Conservation (phyloP, 2,329 filamentous ascomycete genomes). For the Alternaria brassicae region DNA sequence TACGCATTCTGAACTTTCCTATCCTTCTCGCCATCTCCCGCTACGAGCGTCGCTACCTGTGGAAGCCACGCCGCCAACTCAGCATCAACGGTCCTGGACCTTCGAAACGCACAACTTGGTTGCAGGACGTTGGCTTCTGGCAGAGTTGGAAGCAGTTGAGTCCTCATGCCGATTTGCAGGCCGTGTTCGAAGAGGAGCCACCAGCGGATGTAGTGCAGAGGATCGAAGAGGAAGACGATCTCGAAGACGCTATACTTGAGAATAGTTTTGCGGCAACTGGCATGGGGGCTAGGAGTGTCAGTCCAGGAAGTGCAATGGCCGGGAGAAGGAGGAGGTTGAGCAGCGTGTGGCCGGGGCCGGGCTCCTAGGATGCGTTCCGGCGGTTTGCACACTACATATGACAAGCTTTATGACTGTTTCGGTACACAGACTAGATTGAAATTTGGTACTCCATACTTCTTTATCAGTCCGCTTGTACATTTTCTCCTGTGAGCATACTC, state of each 20-base stretch:
- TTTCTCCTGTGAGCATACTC: background rate
- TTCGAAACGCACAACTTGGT: conserved; percentile 51
- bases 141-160: conserved; percentile 72
- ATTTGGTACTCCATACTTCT: background rate
- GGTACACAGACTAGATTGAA: background rate
- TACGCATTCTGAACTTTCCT: conserved; percentile 77
- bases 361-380: conserved; percentile 4
- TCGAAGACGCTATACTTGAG: conserved; percentile 54
- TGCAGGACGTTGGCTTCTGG: conserved; percentile 53
- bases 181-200: conserved; percentile 75
- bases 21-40: conserved; percentile 74
- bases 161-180: conserved; percentile 73
- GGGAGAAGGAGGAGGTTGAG: conserved; percentile 44
- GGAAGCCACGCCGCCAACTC: conserved; percentile 58
- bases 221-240: conserved; percentile 59
- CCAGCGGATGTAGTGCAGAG: conserved; percentile 61
- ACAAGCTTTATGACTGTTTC: background rate
- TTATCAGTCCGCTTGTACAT: background rate
- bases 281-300: conserved; percentile 36
- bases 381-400: background rate
- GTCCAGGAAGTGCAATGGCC: conserved; percentile 40
- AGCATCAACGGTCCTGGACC: conserved; percentile 41
- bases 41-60: conserved; percentile 73
- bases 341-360: conserved; percentile 45
- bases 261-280: conserved; percentile 45